Base-by-base conservation (phyloP, 2,329 filamentous ascomycete species). In the Aureobasidium sp. region DNA sequence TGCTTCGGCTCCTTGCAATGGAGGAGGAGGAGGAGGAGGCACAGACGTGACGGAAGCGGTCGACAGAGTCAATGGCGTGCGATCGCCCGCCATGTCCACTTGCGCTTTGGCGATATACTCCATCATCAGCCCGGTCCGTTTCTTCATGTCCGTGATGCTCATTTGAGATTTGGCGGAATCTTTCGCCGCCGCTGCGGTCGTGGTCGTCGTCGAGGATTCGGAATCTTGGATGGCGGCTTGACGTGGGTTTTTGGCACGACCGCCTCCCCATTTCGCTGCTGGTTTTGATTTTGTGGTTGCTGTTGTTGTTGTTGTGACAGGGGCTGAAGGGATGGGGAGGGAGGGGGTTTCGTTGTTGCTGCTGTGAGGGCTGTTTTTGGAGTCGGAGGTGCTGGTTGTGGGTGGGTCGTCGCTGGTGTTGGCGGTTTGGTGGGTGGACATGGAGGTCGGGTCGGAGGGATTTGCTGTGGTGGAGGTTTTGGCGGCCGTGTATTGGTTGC, bases 71-170 rank as follows among this genome's bases (percentile, higher is more conserved):
- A 19, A 70, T 63, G 50, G 69, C 64, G 6, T 70, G 75, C 57
- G 71, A 70, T 68, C 85, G 25, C 80, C 82, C 1, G 88, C 89
- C 70, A 95, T 79, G 63, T 96, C 90, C 6, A 95, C 77, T 67
- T 96, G 90, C 54, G 89, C 91, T 59, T 88, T 83, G 3, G 86
- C 85, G 58, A 96, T 95, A 64, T 91, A 96, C 61, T 93, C 89
- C 55, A 95, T 78, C 65, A 96, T 94, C 17, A 81, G 86, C 3
- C 86, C 81, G 5, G 90, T 88, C 8, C 89, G 84, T 59, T 87
- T 82, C 70, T 61, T 59, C 60, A 63, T 62, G 41, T 62, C 61
- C 25, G 49, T 56, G 16, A 61, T 59, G 19, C 57, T 61, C 56
- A 56, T 53, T 37, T 59, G 57, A 30, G n/a, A n/a, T n/a, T n/a